Percentiles rank a stretch among this genome's conserved stretches.
Evolutionary conservation across 441 rosid species (phyloP).

Genomic region (Cnidoscolus chayamansa): DNA sequence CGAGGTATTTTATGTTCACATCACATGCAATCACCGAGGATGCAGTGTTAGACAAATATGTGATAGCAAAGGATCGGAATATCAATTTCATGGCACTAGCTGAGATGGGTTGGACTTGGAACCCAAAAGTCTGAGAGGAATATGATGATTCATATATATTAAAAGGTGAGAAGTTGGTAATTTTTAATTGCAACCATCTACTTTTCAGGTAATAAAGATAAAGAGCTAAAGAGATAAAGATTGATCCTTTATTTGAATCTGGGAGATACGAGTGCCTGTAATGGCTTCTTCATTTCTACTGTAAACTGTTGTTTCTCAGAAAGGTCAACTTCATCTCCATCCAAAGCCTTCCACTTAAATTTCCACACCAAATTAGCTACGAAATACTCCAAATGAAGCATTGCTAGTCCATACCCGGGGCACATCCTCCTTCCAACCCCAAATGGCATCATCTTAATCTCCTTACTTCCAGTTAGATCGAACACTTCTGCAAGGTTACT

Average conservation of each 20-base stretch:
- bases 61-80: no score
- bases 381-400: slow-evolving; percentile 37
- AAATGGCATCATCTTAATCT: slow-evolving; percentile 36
- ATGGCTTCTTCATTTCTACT: slow-evolving; percentile 27
- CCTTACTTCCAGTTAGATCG: slow-evolving; percentile 40
- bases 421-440: slow-evolving; percentile 41
- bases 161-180: no score
- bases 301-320: slow-evolving; percentile 21
- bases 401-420: slow-evolving; percentile 28
- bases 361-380: slow-evolving; percentile 31
- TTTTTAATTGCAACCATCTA: no score
- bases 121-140: no score
- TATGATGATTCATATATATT: no score
- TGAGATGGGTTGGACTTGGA: no score
- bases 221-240: no score
- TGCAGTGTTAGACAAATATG: no score
- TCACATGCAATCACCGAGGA: no score
- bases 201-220: no score
- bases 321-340: slow-evolving; percentile 28
- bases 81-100: no score
- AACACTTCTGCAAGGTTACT: slow-evolving; percentile 9
- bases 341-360: slow-evolving; percentile 27
- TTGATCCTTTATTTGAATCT: background rate
- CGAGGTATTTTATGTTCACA: no score
- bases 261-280: slow-evolving; percentile 18